Evolutionary conservation across 2,329 filamentous ascomycete species (phyloP).

Genomic region (Fusarium foetens): DNA sequence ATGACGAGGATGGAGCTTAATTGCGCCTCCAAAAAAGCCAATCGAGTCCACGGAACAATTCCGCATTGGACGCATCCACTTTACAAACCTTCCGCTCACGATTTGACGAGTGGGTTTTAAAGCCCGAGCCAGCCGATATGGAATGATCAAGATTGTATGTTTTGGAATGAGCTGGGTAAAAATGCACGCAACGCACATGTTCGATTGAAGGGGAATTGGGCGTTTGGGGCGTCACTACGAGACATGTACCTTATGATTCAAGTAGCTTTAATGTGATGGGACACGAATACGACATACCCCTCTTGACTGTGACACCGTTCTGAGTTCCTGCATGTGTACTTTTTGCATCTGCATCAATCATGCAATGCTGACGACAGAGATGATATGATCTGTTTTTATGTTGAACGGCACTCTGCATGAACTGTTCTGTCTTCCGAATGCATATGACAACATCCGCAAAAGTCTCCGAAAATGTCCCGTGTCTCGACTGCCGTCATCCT

Average conservation of each 20-base stretch:
- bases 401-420: background rate
- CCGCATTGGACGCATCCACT: background rate
- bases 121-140: background rate
- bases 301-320: background rate
- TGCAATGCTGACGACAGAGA: background rate
- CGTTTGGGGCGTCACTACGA: conserved; percentile 14
- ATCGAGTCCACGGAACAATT: background rate
- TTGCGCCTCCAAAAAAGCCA: background rate
- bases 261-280: conserved; percentile 4
- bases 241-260: conserved; percentile 6
- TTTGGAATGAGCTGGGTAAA: background rate
- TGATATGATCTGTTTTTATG: no score
- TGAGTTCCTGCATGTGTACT: background rate
- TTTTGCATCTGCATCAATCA: background rate
- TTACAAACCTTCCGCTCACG: background rate
- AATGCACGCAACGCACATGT: background rate
- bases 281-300: background rate
- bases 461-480: background rate
- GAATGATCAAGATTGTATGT: conserved; percentile 15
- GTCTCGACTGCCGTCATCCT: background rate
- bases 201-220: background rate
- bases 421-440: background rate
- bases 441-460: background rate
- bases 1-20: conserved; percentile 50
- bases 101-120: background rate